Conservation (phyloP, 495 filamentous ascomycete species). For the Daldinia childiae region DNA sequence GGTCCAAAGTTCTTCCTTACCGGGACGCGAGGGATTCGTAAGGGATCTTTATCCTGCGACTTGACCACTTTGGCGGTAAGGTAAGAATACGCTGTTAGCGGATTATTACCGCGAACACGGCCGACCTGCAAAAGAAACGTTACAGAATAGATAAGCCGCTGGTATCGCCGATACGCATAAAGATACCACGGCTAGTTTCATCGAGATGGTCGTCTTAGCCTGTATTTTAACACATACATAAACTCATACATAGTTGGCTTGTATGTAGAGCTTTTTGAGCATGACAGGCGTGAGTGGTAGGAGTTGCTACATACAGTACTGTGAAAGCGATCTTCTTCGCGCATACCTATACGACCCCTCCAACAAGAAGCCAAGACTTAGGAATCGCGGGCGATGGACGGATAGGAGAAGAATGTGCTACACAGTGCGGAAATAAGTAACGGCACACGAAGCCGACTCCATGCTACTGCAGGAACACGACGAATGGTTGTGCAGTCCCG, state of each 20-base stretch:
- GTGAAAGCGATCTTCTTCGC: background rate
- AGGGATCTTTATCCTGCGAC: conserved; percentile 18
- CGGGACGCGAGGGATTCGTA: conserved; percentile 33
- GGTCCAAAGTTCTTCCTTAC: conserved; percentile 17
- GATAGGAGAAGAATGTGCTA: conserved; percentile 9
- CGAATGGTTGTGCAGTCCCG: conserved; percentile 35
- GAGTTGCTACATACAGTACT: no score
- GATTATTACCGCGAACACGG: background rate
- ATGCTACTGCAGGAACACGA: conserved; percentile 44
- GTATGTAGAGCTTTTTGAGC: background rate
- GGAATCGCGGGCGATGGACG: conserved; percentile 7
- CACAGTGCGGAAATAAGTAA: conserved; percentile 26
- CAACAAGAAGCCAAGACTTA: conserved; percentile 1
- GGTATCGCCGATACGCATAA: background rate
- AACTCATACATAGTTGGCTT: background rate
- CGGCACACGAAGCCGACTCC: conserved; percentile 24
- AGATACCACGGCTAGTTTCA: background rate
- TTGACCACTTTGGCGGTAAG: conserved; percentile 22
- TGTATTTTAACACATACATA: background rate
- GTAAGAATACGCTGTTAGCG: conserved; percentile 3
- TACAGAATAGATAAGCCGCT: background rate
- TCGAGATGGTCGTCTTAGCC: background rate
- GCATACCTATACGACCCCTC: conserved; percentile 1
- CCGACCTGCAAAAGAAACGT: background rate
- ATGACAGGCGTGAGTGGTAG: no score